A percentile compares a stretch with the other conserved stretches of the same genome.
Evolutionary conservation across 2,329 filamentous ascomycete genomes (phyloP).

Genomic region (Microsporum canis): DNA sequence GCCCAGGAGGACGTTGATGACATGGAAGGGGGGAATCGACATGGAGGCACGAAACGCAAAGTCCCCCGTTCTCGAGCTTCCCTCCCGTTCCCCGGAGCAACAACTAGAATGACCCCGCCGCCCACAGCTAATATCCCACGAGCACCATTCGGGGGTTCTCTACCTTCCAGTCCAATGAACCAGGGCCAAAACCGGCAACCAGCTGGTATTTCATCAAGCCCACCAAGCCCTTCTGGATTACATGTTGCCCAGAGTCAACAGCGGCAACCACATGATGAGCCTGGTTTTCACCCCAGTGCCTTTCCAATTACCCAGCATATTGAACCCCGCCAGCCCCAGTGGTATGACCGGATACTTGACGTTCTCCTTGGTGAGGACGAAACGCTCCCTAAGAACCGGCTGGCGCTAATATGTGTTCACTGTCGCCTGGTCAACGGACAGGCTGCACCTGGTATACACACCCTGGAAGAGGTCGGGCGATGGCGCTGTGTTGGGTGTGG

Average conservation of each 20-base stretch:
- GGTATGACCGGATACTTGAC: conserved; percentile 93
- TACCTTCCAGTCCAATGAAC: conserved; percentile 17
- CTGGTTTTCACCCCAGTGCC: conserved; percentile 40
- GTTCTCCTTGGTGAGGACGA: conserved; percentile 91
- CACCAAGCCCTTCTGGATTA: neutral
- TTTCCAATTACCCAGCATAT: conserved; percentile 28
- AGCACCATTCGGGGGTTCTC: conserved; percentile 12
- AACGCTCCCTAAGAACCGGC: conserved; percentile 77
- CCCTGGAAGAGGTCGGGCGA: conserved; percentile 63
- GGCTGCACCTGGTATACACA: conserved; percentile 73
- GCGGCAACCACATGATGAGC: conserved; percentile 22
- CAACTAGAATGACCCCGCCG: conserved; percentile 48
- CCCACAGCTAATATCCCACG: conserved; percentile 53
- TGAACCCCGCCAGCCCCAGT: conserved; percentile 44
- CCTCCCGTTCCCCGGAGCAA: conserved; percentile 23
- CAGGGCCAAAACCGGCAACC: conserved; percentile 17
- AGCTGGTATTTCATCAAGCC: neutral
- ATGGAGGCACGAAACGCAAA: conserved; percentile 14
- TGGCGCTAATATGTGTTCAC: conserved; percentile 69
- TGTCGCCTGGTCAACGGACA: conserved; percentile 92
- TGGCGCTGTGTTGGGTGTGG: conserved; percentile 89
- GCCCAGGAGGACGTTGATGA: conserved; percentile 19
- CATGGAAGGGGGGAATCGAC: neutral
- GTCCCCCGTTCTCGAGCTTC: conserved; percentile 18
- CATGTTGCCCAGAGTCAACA: conserved; percentile 9